Base-by-base conservation (phyloP, 805 yeast genomes). In the Kodamaea sagamina region DNA sequence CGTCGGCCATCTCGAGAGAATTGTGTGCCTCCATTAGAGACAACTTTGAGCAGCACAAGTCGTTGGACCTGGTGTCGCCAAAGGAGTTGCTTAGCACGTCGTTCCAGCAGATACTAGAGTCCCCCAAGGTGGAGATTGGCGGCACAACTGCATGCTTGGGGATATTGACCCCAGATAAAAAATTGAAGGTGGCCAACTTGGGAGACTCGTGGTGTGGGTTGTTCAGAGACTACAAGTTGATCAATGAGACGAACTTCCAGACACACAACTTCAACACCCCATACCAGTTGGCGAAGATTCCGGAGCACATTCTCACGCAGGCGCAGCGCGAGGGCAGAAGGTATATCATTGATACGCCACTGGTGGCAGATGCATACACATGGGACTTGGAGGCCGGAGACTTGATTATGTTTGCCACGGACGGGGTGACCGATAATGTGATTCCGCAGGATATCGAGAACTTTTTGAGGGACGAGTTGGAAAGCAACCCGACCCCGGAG, bases 131-230 rank as follows among this genome's bases (percentile, higher is more conserved):
- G 4, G 77, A 82, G 58, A 95, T 90, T 22, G 99, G 99, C 3
- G 93, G 97, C 12, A 89, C 97, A 1, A 92, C 99, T 1, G 89
- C 95, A 2, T 87, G 96, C 54, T 75, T 86, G 40, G 98, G 96
- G 0, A 73, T 84, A 8, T 70, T 86, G 39, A 74, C 81, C 16
- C 69, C 81, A 0, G 69, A 71, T 6, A 65, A 75, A 9, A 82
- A 82, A 22, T 59, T 92, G 27, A 65, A 69, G 32, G 83, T 88
- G 0, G 84, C 92, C 6, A 92, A 93, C 56, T 65, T 92, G 42
- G 99, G 99, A 8, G 99, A 92, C 62, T 89, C 97, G 4, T 93
- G 97, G 84, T 87, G 88, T 61, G 90, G 95, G 12, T 78, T 90
- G 2, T 86, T 89, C 59, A 73, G 99, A 50, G 68, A 79, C 45